A percentile compares a stretch with the other conserved stretches of the same genome.
Conservation (phyloP, 2,329 filamentous ascomycete genomes). For the Alternaria rosae region DNA sequence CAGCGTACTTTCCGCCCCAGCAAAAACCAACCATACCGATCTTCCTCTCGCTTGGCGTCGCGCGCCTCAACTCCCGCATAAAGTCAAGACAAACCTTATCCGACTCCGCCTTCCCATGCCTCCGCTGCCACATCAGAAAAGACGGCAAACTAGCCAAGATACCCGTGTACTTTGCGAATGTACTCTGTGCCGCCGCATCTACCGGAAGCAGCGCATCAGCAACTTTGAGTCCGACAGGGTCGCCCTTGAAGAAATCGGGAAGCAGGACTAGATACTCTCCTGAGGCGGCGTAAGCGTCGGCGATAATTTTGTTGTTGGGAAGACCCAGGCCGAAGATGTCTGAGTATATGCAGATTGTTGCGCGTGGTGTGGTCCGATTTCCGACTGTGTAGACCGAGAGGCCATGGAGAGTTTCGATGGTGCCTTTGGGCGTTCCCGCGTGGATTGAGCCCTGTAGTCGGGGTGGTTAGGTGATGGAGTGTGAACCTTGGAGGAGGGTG, state of each 20-base stretch:
- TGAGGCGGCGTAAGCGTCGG: constrained; percentile 29
- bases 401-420: constrained; percentile 23
- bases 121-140: constrained; percentile 37
- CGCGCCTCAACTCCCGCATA: constrained; percentile 38
- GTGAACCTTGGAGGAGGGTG: neutral
- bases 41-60: constrained; percentile 40
- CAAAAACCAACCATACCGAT: constrained; percentile 45
- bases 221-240: constrained; percentile 26
- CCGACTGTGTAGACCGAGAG: constrained; percentile 32
- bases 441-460: constrained; percentile 46
- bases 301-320: constrained; percentile 38
- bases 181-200: constrained; percentile 46
- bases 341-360: constrained; percentile 33
- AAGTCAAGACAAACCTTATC: constrained; percentile 49
- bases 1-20: constrained; percentile 47
- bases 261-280: constrained; percentile 34
- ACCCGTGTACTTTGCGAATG: constrained; percentile 50
- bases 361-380: constrained; percentile 25
- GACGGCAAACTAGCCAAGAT: constrained; percentile 40
- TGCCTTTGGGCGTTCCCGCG: constrained; percentile 37
- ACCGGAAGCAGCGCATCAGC: constrained; percentile 50
- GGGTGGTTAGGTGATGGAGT: neutral
- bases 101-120: constrained; percentile 43
- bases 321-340: constrained; percentile 34
- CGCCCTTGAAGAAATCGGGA: constrained; percentile 37